Conservation (phyloP, 2,329 filamentous ascomycete species). For the Elsinoe batatas region DNA sequence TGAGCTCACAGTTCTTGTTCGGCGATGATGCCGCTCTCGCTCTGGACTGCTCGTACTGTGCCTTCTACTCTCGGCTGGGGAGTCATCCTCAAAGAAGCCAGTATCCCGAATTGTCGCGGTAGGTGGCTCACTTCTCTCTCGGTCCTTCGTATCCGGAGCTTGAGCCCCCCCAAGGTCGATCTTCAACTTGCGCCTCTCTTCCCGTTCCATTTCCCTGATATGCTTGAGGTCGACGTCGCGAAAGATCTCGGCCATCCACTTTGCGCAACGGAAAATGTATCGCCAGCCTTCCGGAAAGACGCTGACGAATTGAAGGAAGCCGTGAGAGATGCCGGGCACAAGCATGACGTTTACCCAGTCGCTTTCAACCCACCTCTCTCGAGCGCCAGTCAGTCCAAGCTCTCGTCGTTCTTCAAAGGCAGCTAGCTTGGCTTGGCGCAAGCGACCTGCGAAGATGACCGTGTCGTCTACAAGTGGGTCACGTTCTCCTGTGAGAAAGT, state of each 20-base stretch:
- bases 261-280: conserved; percentile 66
- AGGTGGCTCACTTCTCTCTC: conserved; percentile 14
- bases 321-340: conserved; percentile 82
- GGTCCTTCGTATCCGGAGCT: conserved; percentile 8
- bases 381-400: conserved; percentile 41
- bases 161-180: conserved; percentile 19
- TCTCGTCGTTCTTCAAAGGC: conserved; percentile 48
- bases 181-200: conserved; percentile 19
- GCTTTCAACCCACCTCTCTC: conserved; percentile 53
- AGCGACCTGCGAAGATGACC: conserved; percentile 81
- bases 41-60: conserved; percentile 3
- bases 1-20: conserved; percentile 49
- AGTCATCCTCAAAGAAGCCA: conserved; percentile 15
- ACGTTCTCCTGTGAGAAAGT: conserved; percentile 87
- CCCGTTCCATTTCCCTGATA: conserved; percentile 25
- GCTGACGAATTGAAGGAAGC: conserved; percentile 82
- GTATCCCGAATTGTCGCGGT: not conserved
- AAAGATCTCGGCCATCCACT: conserved; percentile 78
- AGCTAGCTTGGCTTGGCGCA: conserved; percentile 66
- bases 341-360: conserved; percentile 68
- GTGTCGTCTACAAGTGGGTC: conserved; percentile 96
- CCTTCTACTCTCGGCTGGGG: not conserved
- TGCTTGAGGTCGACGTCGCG: conserved; percentile 33
- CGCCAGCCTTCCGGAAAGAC: conserved; percentile 87
- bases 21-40: conserved; percentile 35